Conservation (phyloP, 768 basidiomycete genomes). For the Terana coerulea region DNA sequence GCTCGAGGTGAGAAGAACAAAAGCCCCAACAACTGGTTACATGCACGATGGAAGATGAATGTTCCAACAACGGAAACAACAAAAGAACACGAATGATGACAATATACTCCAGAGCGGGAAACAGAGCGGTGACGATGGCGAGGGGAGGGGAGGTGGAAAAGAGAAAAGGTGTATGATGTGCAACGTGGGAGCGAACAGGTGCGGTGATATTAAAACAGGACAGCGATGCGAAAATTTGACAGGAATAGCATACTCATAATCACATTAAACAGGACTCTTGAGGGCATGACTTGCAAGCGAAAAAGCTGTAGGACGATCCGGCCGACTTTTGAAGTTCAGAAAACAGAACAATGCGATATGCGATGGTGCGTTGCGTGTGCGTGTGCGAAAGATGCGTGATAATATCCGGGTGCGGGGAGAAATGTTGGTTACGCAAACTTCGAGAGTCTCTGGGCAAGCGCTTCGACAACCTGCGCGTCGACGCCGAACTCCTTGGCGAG, state of each 20-base stretch:
- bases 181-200: background rate
- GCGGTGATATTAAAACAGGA: background rate
- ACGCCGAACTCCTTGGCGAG: slow-evolving; percentile 78
- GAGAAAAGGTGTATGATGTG: background rate
- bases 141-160: background rate
- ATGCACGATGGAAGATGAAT: no score
- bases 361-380: background rate
- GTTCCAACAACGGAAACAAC: background rate
- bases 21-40: no score
- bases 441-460: slow-evolving; percentile 59
- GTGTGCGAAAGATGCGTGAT: no score
- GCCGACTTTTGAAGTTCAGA: background rate
- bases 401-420: background rate
- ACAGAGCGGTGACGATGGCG: background rate
- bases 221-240: background rate
- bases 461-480: slow-evolving; percentile 62
- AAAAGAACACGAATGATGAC: background rate
- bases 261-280: background rate
- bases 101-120: background rate
- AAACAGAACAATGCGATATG: background rate
- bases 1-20: no score
- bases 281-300: background rate
- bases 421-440: slow-evolving; percentile 9
- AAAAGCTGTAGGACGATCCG: background rate
- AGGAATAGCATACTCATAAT: slow-evolving; percentile 7